Evolutionary conservation across 768 basidiomycete species (phyloP).

Genomic region (Cystoderma amianthinum): DNA sequence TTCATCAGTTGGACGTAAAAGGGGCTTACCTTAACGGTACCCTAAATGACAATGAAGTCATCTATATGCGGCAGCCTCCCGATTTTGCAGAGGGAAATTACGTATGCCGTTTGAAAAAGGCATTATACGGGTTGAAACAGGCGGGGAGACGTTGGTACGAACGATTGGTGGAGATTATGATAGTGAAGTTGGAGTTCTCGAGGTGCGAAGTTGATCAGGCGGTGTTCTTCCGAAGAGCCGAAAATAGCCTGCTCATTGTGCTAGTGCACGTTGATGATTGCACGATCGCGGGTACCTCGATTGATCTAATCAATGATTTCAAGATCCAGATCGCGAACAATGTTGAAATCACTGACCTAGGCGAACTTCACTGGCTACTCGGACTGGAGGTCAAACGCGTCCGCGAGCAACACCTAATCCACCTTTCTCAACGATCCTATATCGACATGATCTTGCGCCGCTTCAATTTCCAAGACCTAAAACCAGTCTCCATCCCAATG

Average conservation of each 20-base stretch:
- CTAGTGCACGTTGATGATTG: slow-evolving; percentile 6
- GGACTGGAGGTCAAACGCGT: too few relatives aligned
- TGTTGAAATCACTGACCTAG: not conserved
- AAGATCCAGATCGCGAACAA: not conserved
- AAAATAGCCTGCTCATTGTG: not conserved
- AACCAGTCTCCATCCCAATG: too few relatives aligned
- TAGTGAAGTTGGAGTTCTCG: not conserved
- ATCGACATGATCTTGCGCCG: not conserved
- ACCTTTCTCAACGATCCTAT: not conserved
- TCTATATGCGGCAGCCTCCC: not conserved
- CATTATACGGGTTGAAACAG: slow-evolving; percentile 1
- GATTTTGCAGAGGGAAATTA: not conserved
- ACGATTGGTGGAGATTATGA: not conserved
- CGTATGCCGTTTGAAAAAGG: not conserved
- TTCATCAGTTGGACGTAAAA: slow-evolving; percentile 14
- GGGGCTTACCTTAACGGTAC: not conserved
- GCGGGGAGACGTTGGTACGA: not conserved
- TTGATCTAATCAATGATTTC: not conserved
- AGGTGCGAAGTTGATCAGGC: not conserved
- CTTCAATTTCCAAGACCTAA: not conserved
- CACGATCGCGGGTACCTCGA: not conserved
- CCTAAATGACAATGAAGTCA: not conserved
- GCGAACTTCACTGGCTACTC: too few relatives aligned
- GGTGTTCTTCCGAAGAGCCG: not conserved
- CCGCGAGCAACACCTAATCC: not conserved